A percentile compares a stretch with the other conserved stretches of the same genome.
phyloP scores from a whole-genome alignment of 176 grass and related monocot genomes.

The Oryza brachyantha region DNA sequence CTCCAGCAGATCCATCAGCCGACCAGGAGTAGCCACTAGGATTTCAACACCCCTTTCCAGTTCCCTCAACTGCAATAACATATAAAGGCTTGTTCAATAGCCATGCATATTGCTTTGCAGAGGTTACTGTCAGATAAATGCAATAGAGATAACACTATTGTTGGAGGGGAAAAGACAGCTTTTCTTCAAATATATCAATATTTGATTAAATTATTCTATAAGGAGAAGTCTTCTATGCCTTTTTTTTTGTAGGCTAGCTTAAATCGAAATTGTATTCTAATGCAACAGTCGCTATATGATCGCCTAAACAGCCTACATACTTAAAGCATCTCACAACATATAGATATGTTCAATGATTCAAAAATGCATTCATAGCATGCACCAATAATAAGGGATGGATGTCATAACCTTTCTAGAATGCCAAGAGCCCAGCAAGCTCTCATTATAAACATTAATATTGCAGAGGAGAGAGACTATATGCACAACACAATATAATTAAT shows the following conservation, averaged over 20 bases:
- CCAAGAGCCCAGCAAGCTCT: background rate
- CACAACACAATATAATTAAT: background rate
- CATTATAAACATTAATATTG: background rate
- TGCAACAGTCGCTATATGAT: background rate
- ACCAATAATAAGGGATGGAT: background rate
- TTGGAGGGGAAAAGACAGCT: too few relatives aligned
- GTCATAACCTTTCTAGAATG: background rate
- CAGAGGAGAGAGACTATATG: too few relatives aligned
- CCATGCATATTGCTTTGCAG: background rate
- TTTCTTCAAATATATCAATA: too few relatives aligned
- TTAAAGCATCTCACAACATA: background rate
- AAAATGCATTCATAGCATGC: background rate
- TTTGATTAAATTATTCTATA: too few relatives aligned
- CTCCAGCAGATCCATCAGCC: constrained; percentile 90
- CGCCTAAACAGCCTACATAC: background rate
- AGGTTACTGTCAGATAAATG: background rate
- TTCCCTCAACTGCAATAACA: constrained; percentile 72
- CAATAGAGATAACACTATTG: too few relatives aligned
- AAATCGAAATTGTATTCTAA: background rate
- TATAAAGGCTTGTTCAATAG: background rate
- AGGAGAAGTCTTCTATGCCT: too few relatives aligned
- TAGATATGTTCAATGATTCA: background rate
- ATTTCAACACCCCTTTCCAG: constrained; percentile 95
- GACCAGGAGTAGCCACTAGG: constrained; percentile 96
- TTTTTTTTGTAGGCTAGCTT: background rate